Conservation (phyloP, 2,329 filamentous ascomycete genomes). For the Thielaviopsis populi region DNA sequence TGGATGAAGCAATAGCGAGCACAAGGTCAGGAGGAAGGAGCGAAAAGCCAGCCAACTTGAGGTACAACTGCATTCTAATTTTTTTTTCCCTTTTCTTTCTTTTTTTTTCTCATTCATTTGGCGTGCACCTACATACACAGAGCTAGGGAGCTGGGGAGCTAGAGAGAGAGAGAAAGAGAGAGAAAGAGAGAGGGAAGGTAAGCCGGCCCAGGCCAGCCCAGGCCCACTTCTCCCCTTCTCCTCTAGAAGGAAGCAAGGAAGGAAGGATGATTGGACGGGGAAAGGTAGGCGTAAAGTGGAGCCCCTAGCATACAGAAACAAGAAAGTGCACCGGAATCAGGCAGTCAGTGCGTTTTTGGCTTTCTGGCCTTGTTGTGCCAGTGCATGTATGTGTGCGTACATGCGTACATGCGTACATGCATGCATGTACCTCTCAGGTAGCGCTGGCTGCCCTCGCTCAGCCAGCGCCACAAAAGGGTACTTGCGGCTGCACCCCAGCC, state of each 20-base stretch:
- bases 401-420: too few relatives aligned
- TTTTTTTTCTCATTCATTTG: neutral
- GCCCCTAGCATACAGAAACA: neutral
- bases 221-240: neutral
- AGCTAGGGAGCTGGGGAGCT: too few relatives aligned
- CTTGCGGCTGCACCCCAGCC: neutral
- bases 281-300: neutral
- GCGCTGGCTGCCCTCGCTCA: neutral
- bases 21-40: neutral
- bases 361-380: neutral
- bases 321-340: neutral
- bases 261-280: neutral
- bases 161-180: too few relatives aligned
- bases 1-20: neutral
- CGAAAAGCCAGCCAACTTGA: slow-evolving; percentile 1
- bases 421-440: neutral
- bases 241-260: neutral
- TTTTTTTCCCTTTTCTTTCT: neutral
- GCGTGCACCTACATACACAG: too few relatives aligned
- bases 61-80: neutral
- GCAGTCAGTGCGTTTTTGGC: neutral
- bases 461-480: neutral
- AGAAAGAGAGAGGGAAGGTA: too few relatives aligned
- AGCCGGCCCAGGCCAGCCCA: too few relatives aligned
- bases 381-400: neutral